Percentiles rank a stretch among this genome's conserved stretches.
phyloP scores from a whole-genome alignment of 2,329 filamentous ascomycete species.

The Helicocarpus griseus region DNA sequence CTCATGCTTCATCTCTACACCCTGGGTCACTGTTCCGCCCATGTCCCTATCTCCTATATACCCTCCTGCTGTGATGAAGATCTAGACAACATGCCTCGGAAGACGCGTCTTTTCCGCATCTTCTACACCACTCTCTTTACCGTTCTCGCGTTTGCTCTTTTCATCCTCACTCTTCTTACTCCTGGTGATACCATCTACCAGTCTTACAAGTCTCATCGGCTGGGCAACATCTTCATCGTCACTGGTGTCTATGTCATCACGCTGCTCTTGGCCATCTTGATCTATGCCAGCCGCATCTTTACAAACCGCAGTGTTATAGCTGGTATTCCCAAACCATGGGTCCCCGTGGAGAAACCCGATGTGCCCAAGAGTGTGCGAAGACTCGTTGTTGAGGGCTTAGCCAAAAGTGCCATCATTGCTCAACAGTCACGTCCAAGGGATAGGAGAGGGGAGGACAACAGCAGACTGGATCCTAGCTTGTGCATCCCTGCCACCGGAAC shows the following conservation, averaged over 20 bases:
- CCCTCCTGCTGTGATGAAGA: neutral
- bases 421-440: slow-evolving; percentile 66
- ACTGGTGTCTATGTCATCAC: slow-evolving; percentile 66
- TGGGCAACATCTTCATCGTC: slow-evolving; percentile 77
- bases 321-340: slow-evolving; percentile 75
- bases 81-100: neutral
- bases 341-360: slow-evolving; percentile 79
- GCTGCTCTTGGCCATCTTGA: slow-evolving; percentile 57
- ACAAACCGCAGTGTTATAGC: slow-evolving; percentile 70
- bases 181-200: slow-evolving; percentile 75
- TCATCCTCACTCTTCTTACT: slow-evolving; percentile 66
- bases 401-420: slow-evolving; percentile 69
- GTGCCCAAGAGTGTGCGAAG: slow-evolving; percentile 63
- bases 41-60: neutral
- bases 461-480: slow-evolving; percentile 8
- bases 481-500: slow-evolving; percentile 28
- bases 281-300: slow-evolving; percentile 78
- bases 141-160: slow-evolving; percentile 61
- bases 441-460: slow-evolving; percentile 31
- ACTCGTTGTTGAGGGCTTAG: slow-evolving; percentile 63
- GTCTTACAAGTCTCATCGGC: slow-evolving; percentile 54
- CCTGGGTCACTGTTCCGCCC: neutral
- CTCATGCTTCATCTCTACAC: neutral
- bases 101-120: slow-evolving; percentile 55
- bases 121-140: slow-evolving; percentile 73